Evolutionary conservation across 2,329 filamentous ascomycete species (phyloP), one percentile per base, ranked within the genome.

Genomic region (Xylaria sp.): DNA sequence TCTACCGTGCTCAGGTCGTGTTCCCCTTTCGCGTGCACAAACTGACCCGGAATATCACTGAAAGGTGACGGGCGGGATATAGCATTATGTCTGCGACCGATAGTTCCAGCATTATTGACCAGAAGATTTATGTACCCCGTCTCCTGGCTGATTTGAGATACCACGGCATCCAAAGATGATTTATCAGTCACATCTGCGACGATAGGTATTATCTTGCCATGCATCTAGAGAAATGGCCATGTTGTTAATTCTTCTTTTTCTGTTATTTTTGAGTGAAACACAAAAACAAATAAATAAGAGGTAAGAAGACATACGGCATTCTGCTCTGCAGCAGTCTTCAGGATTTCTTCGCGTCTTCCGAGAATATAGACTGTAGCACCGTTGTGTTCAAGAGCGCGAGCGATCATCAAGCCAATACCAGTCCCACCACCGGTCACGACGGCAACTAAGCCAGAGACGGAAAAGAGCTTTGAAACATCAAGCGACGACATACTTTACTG

Each of bases 361-460:
- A 66, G 25, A 41, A 74, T 74, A 62, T 74, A 74, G 34, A 74
- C 72, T 25, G 66, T 73, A 23, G 71, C 71, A 55, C 73, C 71
- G 34, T 74, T 74, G 59, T 63, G 51, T 34, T 70, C 63, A n/a
- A 72, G 65, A 25, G 61, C 70, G 37, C 58, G 56, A 28, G 70
- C 70, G 34, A 70, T 69, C 60, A 66, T 66, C 48, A 68, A 48
- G 8, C 70, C 70, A 25, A 72, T 65, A 25, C 70, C 70, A 1
- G 70, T 66, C 25, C 70, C 70, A 25, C 70, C 70, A 12, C 70
- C 70, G 6, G 70, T 72, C 32, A 72, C 70, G 25, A 72, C 70
- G 18, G 61, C 70, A 32, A 70, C 63, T 13, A 68, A 48, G 58
- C 65, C 65, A 52, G 64, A 5, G 34, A 68, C 65, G 2, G 65